A percentile compares a stretch with the other conserved stretches of the same genome.
phyloP scores from a whole-genome alignment of 1,284 basidiomycete species.

The Neotropicomus parvogracilis region DNA sequence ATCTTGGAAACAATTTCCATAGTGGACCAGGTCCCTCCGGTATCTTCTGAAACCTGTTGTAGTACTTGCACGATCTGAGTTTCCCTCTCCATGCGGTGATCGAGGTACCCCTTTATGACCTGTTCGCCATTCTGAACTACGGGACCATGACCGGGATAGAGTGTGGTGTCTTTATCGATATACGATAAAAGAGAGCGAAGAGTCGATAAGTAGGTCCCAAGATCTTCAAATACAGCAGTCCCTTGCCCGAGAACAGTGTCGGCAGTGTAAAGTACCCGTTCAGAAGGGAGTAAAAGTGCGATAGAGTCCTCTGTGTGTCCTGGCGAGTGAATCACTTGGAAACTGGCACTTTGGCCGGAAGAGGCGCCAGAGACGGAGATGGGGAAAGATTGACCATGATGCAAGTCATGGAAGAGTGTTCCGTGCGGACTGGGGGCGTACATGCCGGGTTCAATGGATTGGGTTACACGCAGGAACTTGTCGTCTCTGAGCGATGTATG shows the following conservation, averaged over 20 bases:
- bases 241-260: constrained; percentile 92
- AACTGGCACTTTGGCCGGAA: constrained; percentile 15
- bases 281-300: constrained; percentile 60
- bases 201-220: constrained; percentile 68
- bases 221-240: constrained; percentile 87
- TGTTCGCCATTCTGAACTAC: constrained; percentile 58
- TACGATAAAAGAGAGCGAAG: constrained; percentile 61
- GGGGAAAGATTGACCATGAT: constrained; percentile 50
- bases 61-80: constrained; percentile 70
- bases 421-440: constrained; percentile 44
- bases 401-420: constrained; percentile 51
- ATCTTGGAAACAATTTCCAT: constrained; percentile 64
- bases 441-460: constrained; percentile 41
- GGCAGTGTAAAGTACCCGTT: constrained; percentile 78
- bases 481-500: constrained; percentile 30
- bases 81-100: constrained; percentile 82
- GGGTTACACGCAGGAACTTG: constrained; percentile 40
- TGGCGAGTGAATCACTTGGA: constrained; percentile 79
- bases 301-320: constrained; percentile 92
- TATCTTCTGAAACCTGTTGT: constrained; percentile 30
- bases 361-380: constrained; percentile 18
- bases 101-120: constrained; percentile 70
- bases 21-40: constrained; percentile 48
- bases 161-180: constrained; percentile 36
- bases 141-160: constrained; percentile 91